A percentile compares a stretch with the other conserved stretches of the same genome.
These are phyloP conservation scores for Saitozyma podzolica DNA, from an alignment of 768 basidiomycete species.

Conservation along the genomic window DNA sequence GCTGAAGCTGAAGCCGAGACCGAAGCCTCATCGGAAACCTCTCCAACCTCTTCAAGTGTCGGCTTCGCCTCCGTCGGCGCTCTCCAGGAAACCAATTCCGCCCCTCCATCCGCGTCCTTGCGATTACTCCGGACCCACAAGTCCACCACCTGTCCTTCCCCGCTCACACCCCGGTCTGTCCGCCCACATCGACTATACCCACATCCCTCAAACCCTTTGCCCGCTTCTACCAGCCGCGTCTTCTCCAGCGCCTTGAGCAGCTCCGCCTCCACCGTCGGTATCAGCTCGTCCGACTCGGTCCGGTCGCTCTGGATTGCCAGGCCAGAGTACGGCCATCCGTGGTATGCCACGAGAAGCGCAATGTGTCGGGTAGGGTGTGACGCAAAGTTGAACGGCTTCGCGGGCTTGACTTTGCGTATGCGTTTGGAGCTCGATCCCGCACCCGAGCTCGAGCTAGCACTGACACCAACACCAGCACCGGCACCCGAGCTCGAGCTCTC, in stretches of 20 bases:
- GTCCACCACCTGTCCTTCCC: conserved; percentile 87
- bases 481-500: background rate
- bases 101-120: conserved; percentile 32
- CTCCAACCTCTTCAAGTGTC: background rate
- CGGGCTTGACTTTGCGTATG: conserved; percentile 10
- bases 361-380: conserved; percentile 79
- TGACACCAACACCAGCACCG: too few relatives aligned
- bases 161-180: conserved; percentile 93
- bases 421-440: conserved; percentile 5
- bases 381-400: conserved; percentile 64
- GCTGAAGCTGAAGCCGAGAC: background rate
- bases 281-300: conserved; percentile 53
- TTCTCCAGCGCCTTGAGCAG: conserved; percentile 77
- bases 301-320: conserved; percentile 68
- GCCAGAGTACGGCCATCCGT: conserved; percentile 88
- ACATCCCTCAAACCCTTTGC: conserved; percentile 75
- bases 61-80: conserved; percentile 6
- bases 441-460: background rate
- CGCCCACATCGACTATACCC: conserved; percentile 89
- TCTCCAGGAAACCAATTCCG: conserved; percentile 18
- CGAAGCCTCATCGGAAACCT: background rate
- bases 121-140: conserved; percentile 77
- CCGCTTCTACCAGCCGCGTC: conserved; percentile 72
- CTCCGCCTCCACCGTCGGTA: conserved; percentile 89
- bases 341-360: conserved; percentile 88